A percentile compares a stretch with the other conserved stretches of the same genome.
phyloP scores from a whole-genome alignment of 1,284 basidiomycete species.

The Apiotrichum domesticum region DNA sequence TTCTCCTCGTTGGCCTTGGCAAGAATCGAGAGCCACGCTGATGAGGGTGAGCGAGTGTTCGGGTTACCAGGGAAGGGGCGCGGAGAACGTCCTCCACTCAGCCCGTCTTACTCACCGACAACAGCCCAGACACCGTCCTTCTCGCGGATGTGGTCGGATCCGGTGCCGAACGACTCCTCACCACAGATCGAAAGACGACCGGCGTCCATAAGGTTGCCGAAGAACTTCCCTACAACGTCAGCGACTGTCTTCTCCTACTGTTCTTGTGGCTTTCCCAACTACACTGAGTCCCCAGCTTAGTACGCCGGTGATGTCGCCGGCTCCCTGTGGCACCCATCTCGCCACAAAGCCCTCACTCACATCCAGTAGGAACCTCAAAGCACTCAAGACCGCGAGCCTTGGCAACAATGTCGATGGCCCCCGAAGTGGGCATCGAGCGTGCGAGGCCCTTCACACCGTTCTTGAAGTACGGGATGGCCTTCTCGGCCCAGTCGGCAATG shows the following conservation, averaged over 20 bases:
- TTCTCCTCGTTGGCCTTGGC: conserved; percentile 85
- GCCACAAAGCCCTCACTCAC: conserved; percentile 42
- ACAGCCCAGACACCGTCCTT: conserved; percentile 99
- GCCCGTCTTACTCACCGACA: conserved; percentile 56
- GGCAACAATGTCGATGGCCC: conserved; percentile 94
- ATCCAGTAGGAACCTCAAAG: conserved; percentile 93
- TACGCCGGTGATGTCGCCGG: too few species aligned
- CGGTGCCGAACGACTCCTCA: conserved; percentile 98
- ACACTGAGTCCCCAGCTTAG: too few species aligned
- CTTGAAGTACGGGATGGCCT: conserved; percentile 93
- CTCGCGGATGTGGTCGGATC: conserved; percentile 98
- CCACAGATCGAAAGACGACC: conserved; percentile 95
- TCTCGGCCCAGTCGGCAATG: conserved; percentile 92
- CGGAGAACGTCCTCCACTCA: too few species aligned
- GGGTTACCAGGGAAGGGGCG: neutral
- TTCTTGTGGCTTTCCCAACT: too few species aligned
- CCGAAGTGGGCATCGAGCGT: conserved; percentile 93
- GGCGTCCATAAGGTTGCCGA: conserved; percentile 99
- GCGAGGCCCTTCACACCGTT: conserved; percentile 91
- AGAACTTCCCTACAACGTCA: conserved; percentile 82
- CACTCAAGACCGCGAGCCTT: conserved; percentile 87
- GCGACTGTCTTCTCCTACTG: neutral
- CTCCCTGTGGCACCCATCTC: too few species aligned
- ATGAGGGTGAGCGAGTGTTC: neutral
- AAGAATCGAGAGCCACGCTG: conserved; percentile 95